Evolutionary conservation across 176 grass and related monocot genomes (phyloP).

Genomic region (Canna indica): DNA sequence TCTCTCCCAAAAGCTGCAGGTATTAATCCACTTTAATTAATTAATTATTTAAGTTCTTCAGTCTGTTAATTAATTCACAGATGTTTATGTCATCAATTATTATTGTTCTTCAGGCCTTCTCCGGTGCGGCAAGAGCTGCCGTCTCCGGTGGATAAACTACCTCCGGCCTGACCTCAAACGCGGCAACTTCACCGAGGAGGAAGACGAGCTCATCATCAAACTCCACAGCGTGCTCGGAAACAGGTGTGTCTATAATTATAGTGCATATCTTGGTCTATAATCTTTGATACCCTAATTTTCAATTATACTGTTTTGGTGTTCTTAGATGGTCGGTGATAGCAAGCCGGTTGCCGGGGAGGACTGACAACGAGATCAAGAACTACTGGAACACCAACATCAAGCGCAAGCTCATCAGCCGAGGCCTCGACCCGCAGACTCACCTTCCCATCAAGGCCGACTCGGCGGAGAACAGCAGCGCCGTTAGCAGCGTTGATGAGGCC

Average conservation of each 20-base stretch:
- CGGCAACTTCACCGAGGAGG: conserved; percentile 86
- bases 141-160: conserved; percentile 98
- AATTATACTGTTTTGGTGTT: no score
- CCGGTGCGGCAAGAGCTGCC: conserved; percentile 94
- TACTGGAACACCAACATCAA: conserved; percentile 18
- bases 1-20: neutral
- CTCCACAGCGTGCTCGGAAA: conserved; percentile 37
- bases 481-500: neutral
- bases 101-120: neutral
- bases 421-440: neutral
- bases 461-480: neutral
- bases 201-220: conserved; percentile 97
- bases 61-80: neutral
- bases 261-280: no score
- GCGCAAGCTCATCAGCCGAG: neutral
- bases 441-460: neutral
- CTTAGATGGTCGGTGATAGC: conserved; percentile 13
- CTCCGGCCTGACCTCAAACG: conserved; percentile 91
- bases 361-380: conserved; percentile 22
- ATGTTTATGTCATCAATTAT: neutral
- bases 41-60: no score
- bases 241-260: no score
- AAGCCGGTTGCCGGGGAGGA: neutral
- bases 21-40: no score
- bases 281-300: no score